Evolutionary conservation across 345 rosid genomes (phyloP).

Genomic region (Pistacia vera): DNA sequence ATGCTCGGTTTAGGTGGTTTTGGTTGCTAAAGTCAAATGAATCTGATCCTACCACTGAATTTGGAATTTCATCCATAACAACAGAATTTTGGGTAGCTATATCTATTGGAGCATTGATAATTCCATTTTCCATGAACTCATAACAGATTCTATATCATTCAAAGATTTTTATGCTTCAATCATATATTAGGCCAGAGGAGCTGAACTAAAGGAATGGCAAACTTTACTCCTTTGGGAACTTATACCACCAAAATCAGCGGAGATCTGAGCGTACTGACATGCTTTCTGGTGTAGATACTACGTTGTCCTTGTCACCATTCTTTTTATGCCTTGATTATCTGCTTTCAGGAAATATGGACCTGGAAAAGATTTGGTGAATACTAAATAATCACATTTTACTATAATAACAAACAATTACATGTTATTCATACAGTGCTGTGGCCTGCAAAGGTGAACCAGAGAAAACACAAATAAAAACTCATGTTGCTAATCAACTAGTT

Average conservation of each 20-base stretch:
- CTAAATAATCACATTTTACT: neutral
- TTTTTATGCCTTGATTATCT: constrained; percentile 24
- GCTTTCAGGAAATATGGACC: constrained; percentile 14
- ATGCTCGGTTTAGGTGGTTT: constrained; percentile 30
- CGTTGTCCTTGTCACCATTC: constrained; percentile 12
- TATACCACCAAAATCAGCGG: neutral
- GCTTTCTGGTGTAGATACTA: neutral
- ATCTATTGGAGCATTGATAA: constrained; percentile 41
- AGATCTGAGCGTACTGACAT: neutral
- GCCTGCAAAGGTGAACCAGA: neutral
- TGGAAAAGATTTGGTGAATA: constrained; percentile 15
- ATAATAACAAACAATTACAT: neutral
- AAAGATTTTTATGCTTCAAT: neutral
- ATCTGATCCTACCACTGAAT: constrained; percentile 32
- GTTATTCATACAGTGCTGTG: neutral
- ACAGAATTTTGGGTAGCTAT: constrained; percentile 37
- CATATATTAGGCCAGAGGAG: neutral
- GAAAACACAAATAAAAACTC: neutral
- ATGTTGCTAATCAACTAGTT: neutral
- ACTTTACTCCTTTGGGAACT: neutral
- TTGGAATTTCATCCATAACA: constrained; percentile 33
- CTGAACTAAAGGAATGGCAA: neutral
- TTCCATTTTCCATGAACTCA: constrained; percentile 43
- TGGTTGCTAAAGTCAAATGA: constrained; percentile 36
- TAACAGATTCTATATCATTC: constrained; percentile 11